A percentile compares a stretch with the other conserved stretches of the same genome.
These are phyloP conservation scores for Talaromyces sp. DNA, from an alignment of 2,329 filamentous ascomycete genomes.

Conservation along the genomic window DNA sequence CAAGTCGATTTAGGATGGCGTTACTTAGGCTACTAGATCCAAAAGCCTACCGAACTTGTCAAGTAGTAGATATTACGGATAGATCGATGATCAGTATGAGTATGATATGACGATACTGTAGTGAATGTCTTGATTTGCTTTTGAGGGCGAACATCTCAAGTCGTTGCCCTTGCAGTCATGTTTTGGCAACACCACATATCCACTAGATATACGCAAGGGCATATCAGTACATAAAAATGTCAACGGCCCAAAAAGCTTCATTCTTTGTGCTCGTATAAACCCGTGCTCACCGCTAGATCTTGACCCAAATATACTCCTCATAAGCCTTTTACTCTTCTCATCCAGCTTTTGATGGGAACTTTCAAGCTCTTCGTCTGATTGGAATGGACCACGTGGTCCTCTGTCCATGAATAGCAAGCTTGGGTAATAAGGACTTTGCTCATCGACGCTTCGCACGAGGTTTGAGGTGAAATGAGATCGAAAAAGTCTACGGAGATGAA, in stretches of 20 bases:
- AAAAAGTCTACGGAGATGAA: slow-evolving; percentile 10
- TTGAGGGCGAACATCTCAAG: too few species aligned
- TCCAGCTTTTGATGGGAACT: slow-evolving; percentile 17
- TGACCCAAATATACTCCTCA: too few species aligned
- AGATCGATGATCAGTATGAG: neutral
- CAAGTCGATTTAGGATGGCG: slow-evolving; percentile 10
- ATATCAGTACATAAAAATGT: too few species aligned
- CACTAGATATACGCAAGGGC: too few species aligned
- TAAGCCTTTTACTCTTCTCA: too few species aligned
- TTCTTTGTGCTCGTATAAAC: too few species aligned
- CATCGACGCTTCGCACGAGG: slow-evolving; percentile 2
- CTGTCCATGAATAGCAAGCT: slow-evolving; percentile 20
- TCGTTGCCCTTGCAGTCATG: too few species aligned
- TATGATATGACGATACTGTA: neutral
- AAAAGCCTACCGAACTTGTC: neutral
- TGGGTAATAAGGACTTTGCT: slow-evolving; percentile 18
- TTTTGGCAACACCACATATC: too few species aligned
- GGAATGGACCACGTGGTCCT: slow-evolving; percentile 20
- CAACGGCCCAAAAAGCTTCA: too few species aligned
- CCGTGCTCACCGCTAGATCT: too few species aligned
- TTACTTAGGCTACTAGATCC: neutral
- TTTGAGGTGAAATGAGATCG: slow-evolving; percentile 7
- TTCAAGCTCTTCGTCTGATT: slow-evolving; percentile 22
- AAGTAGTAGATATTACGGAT: neutral
- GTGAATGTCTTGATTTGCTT: too few species aligned